Evolutionary conservation across 2,329 filamentous ascomycete genomes (phyloP), one percentile per base, ranked within the genome.

Genomic region (Xylariaceae sp.): DNA sequence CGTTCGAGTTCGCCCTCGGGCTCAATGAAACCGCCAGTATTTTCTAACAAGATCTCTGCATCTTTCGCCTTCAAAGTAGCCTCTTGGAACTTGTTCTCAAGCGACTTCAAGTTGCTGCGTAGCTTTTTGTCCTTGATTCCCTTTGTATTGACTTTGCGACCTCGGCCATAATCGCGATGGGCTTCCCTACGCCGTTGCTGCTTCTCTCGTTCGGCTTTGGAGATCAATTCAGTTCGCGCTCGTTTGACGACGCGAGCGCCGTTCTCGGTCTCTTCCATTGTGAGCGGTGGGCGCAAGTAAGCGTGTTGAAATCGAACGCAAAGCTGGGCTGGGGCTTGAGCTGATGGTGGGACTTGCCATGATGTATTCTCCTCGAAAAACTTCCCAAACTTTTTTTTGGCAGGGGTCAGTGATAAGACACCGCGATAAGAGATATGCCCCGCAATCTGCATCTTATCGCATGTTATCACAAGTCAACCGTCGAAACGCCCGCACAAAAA

Each of bases 31-130:
- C 93, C 93, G 9, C 78, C 71, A 6, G 83, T 79, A 62, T 95
- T 88, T 65, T 97, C 91, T 41, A 95, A 78, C 54, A 98, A 69
- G 43, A 98, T 93, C 67, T 98, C 93, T 17, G 91, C 89, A 72
- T 96, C 91, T 66, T 95, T 95, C 13, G 93, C 89, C 63, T 87
- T 84, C 28, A 94, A 65, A 1, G 86, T 72, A 1, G 91, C 91
- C 54, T 85, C 78, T 57, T 89, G 80, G 66, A 89, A 91, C 64
- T 93, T 93, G 45, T 71, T 71, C 62, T 98, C 93, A 34, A 96
- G 75, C 2, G 74, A 74, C 59, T 82, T 84, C 37, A 98, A 69
- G 50, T 88, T 95, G 11, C 81, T 78, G 37, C 89, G 84, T 48
- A 97, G 68, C 64, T 97, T 98, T 74, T 87, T 94, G 72, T 97